phyloP scores from a whole-genome alignment of 2,329 filamentous ascomycete genomes.

The Arthrobotrys conoides region DNA sequence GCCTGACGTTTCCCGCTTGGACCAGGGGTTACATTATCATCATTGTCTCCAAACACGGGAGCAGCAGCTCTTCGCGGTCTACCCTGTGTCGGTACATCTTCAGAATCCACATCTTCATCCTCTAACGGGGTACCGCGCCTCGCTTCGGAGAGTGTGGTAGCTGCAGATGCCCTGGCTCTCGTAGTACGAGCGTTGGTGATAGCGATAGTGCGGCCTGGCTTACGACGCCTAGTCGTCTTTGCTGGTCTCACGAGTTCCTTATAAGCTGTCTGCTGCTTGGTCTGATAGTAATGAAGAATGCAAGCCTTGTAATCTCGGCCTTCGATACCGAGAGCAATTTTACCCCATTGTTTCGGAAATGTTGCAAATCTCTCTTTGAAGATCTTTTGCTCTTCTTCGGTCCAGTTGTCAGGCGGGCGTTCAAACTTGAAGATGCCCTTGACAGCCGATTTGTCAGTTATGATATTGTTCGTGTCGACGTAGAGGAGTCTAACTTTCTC shows the following conservation, averaged over 20 bases:
- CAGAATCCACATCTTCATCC: constrained; percentile 66
- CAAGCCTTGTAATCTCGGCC: constrained; percentile 81
- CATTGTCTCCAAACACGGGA: constrained; percentile 63
- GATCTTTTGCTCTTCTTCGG: constrained; percentile 76
- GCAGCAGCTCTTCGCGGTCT: constrained; percentile 70
- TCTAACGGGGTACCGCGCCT: constrained; percentile 67
- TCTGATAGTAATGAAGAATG: constrained; percentile 88
- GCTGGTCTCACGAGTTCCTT: constrained; percentile 78
- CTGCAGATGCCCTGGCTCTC: constrained; percentile 73
- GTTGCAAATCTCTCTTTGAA: constrained; percentile 83
- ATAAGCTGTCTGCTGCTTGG: constrained; percentile 80
- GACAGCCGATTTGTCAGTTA: constrained; percentile 69
- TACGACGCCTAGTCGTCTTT: constrained; percentile 46
- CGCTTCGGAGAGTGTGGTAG: constrained; percentile 72
- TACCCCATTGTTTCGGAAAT: constrained; percentile 85
- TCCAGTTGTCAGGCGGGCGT: constrained; percentile 83
- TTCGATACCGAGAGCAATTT: constrained; percentile 76
- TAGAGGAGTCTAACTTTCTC: constrained; percentile 74
- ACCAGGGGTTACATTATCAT: constrained; percentile 49
- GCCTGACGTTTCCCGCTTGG: constrained; percentile 41
- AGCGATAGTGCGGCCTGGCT: constrained; percentile 66
- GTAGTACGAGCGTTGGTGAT: constrained; percentile 68
- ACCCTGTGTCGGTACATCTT: constrained; percentile 67
- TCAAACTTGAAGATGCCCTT: constrained; percentile 71
- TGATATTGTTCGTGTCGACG: constrained; percentile 76